Base-by-base conservation (phyloP, 2,329 filamentous ascomycete species). In the Daldinia sp. region DNA sequence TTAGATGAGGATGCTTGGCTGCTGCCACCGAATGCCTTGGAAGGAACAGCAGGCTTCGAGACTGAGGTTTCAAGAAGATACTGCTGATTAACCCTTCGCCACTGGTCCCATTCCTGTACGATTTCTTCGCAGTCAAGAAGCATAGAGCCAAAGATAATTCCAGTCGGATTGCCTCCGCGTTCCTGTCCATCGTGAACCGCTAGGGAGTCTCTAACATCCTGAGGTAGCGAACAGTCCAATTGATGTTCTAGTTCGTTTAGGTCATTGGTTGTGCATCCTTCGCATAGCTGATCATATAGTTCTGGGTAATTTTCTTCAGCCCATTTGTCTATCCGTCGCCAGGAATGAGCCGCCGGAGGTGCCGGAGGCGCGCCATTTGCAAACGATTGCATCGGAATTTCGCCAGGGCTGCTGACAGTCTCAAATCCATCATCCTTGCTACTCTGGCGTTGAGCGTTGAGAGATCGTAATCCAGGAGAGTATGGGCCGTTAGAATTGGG, bases 71-170 rank as follows among this genome's bases (percentile, higher is more conserved):
- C 85, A 46, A 88, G 85, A 66, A 98, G 86, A 79, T 92, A 97
- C 77, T 98, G 93, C 65, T 95, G 90, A 78, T 97, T 97, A 70
- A 99, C 96, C 70, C 89, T 90, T 75, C 93, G 90, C 96, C 96
- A 99, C 78, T 97, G 97, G 75, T 93, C 92, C 93, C 95, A 98
- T 79, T 99, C 96, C 79, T 98, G 94, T 23, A 97, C 91, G 74
- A 99, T 97, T 78, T 99, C 96, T 80, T 99, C 96, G 78, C 96
- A 98, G 80, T 99, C 96, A 65, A 99, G 88, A 71, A 99, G 83
- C 96, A 99, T 99, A 78, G 89, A 92, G 67, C 94, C 89, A 75
- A 99, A 98, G 68, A 99, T 89, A 73, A 98, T 92, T 70, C 96
- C 96, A 0, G 95, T 98, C 0, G 96, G 96, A 64, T 87, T 87